phyloP scores from a whole-genome alignment of 1,139 yeast species.

The Geotrichum macrosporum region DNA sequence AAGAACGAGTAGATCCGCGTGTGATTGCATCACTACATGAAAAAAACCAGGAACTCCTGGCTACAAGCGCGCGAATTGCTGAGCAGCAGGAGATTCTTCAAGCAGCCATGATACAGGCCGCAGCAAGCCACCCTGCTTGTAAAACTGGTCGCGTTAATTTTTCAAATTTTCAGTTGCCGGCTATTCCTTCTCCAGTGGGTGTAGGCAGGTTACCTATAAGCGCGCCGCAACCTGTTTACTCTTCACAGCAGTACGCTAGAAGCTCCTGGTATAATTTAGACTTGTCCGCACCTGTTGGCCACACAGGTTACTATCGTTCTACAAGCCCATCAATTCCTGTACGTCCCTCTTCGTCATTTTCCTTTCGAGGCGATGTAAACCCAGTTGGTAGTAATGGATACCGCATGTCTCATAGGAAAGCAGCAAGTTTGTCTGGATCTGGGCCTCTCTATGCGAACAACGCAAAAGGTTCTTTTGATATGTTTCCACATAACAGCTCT shows the following conservation, averaged over 20 bases:
- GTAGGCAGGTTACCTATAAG: constrained; percentile 11
- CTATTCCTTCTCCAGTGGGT: constrained; percentile 13
- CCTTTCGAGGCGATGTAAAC: constrained; percentile 22
- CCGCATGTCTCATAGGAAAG: constrained; percentile 32
- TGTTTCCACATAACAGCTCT: constrained; percentile 11
- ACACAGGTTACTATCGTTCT: constrained; percentile 21
- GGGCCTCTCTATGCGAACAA: constrained; percentile 4
- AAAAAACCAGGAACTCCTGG: constrained; percentile 41
- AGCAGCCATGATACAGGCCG: constrained; percentile 29
- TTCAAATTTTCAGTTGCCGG: constrained; percentile 6
- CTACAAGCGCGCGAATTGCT: constrained; percentile 34
- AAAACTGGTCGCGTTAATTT: constrained; percentile 2
- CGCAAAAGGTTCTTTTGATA: background rate
- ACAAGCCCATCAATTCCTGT: constrained; percentile 30
- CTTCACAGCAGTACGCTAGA: constrained; percentile 6
- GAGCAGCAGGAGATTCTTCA: constrained; percentile 38
- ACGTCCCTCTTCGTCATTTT: constrained; percentile 30
- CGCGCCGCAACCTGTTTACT: constrained; percentile 7
- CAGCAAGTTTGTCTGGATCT: constrained; percentile 30
- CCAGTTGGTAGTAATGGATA: constrained; percentile 20
- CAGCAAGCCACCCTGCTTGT: constrained; percentile 25
- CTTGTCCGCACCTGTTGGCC: constrained; percentile 14
- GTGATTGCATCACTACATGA: constrained; percentile 35
- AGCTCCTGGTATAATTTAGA: constrained; percentile 9
- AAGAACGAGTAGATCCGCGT: constrained; percentile 16